A percentile compares a stretch with the other conserved stretches of the same genome.
These are phyloP conservation scores for Aspergillus sp. DNA, from an alignment of 2,329 filamentous ascomycete species.

Conservation along the genomic window DNA sequence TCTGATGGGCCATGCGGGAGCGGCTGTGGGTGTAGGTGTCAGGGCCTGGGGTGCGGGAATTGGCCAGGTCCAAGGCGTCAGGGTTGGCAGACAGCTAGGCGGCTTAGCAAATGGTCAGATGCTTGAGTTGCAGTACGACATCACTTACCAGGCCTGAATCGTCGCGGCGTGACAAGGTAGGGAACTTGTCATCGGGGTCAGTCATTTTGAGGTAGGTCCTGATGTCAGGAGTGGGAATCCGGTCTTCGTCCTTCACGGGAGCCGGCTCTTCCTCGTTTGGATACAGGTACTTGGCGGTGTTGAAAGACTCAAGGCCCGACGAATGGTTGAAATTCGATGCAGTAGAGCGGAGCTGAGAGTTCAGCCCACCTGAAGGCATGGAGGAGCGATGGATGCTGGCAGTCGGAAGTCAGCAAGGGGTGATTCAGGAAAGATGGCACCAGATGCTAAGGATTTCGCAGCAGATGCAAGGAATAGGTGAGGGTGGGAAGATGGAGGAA, in stretches of 20 bases:
- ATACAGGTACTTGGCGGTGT: slow-evolving; percentile 78
- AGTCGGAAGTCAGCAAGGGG: slow-evolving; percentile 6
- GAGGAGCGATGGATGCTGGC: slow-evolving; percentile 78
- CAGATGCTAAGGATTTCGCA: neutral
- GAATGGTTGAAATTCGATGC: slow-evolving; percentile 19
- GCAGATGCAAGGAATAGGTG: slow-evolving; percentile 2
- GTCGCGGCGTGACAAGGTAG: slow-evolving; percentile 50
- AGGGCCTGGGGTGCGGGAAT: slow-evolving; percentile 56
- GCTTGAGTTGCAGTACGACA: neutral
- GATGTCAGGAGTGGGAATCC: slow-evolving; percentile 53
- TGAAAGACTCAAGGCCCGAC: slow-evolving; percentile 65
- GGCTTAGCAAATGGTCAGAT: slow-evolving; percentile 29
- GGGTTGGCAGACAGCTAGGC: slow-evolving; percentile 69
- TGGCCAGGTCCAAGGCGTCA: slow-evolving; percentile 69
- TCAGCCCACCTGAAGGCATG: slow-evolving; percentile 61
- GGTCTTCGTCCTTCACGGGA: slow-evolving; percentile 36
- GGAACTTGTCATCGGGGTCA: slow-evolving; percentile 74
- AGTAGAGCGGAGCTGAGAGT: slow-evolving; percentile 22
- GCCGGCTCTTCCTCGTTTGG: slow-evolving; percentile 64
- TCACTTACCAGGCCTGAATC: slow-evolving; percentile 46
- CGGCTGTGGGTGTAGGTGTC: slow-evolving; percentile 58
- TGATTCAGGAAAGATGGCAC: slow-evolving; percentile 1
- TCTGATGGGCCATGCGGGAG: slow-evolving; percentile 56
- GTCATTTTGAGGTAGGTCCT: slow-evolving; percentile 63
- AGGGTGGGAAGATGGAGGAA: slow-evolving; percentile 2